Evolutionary conservation across 192 early-diverging fungal species (phyloP).

Genomic region (Podila minutissima): DNA sequence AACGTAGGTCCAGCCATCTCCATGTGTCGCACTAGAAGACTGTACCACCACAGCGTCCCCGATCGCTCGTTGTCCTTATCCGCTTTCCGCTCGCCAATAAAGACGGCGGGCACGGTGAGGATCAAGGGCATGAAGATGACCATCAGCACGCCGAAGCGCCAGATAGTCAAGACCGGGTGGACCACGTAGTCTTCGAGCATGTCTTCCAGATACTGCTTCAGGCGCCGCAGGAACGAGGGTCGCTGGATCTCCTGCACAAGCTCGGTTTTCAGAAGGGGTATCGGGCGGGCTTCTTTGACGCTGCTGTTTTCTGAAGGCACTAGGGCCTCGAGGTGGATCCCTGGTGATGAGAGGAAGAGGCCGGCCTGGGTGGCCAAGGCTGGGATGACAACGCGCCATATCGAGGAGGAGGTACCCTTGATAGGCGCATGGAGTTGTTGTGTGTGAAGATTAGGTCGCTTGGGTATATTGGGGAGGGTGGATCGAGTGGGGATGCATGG

Average conservation of each 20-base stretch:
- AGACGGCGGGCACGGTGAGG: constrained; percentile 64
- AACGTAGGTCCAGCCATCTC: constrained; percentile 94
- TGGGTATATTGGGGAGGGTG: not conserved
- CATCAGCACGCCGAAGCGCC: constrained; percentile 69
- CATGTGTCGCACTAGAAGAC: constrained; percentile 79
- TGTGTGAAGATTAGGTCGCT: not conserved
- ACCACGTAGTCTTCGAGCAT: constrained; percentile 60
- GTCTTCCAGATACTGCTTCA: constrained; percentile 33
- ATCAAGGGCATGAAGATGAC: constrained; percentile 79
- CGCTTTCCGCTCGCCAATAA: constrained; percentile 59
- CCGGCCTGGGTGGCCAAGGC: constrained; percentile 31
- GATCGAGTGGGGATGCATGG: not conserved
- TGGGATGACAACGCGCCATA: constrained; percentile 32
- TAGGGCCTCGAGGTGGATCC: constrained; percentile 29
- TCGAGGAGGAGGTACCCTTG: not conserved
- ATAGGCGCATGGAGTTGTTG: too few relatives aligned
- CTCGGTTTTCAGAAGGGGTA: constrained; percentile 30
- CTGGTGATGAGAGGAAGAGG: not conserved
- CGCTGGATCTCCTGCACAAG: constrained; percentile 14
- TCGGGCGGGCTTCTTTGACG: constrained; percentile 9
- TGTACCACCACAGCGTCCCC: constrained; percentile 88
- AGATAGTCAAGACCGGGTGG: constrained; percentile 61
- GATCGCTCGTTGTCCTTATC: constrained; percentile 61
- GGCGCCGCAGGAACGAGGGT: constrained; percentile 22
- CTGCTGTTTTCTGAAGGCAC: not conserved